Conservation (phyloP, 2,329 filamentous ascomycete species). For the Cercospora zeina region DNA sequence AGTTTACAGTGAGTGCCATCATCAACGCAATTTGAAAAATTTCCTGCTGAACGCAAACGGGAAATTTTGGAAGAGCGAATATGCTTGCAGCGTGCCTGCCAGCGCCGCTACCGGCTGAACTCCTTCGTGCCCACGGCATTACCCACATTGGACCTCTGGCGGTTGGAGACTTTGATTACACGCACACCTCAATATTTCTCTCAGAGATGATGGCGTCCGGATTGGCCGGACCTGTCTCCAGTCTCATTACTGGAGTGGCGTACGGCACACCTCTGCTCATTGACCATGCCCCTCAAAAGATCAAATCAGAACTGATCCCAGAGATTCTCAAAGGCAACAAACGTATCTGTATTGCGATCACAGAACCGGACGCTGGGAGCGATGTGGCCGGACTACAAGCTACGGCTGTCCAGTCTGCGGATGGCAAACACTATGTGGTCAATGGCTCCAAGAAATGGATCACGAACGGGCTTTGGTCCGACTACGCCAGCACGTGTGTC, state of each 20-base stretch:
- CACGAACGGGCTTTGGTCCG: conserved; percentile 69
- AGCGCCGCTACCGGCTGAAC: conserved; percentile 65
- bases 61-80: conserved; percentile 41
- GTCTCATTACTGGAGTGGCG: conserved; percentile 67
- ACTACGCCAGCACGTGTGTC: conserved; percentile 69
- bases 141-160: conserved; percentile 64
- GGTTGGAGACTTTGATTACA: conserved; percentile 71
- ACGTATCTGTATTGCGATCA: conserved; percentile 72
- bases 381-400: conserved; percentile 73
- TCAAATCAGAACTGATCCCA: conserved; percentile 67
- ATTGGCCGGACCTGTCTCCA: conserved; percentile 60
- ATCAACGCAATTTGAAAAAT: conserved; percentile 39
- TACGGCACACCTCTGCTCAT: conserved; percentile 70
- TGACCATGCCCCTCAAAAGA: conserved; percentile 61
- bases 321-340: conserved; percentile 66
- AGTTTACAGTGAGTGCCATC: conserved; percentile 65
- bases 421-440: conserved; percentile 67
- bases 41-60: background rate
- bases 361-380: conserved; percentile 69
- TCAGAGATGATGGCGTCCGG: conserved; percentile 70
- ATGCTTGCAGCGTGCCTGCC: conserved; percentile 71
- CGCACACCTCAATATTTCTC: conserved; percentile 66
- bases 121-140: conserved; percentile 65
- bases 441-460: conserved; percentile 80
- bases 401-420: conserved; percentile 60